Base-by-base conservation (phyloP, 2,329 filamentous ascomycete genomes). In the Graphiopsis chlorocephala region DNA sequence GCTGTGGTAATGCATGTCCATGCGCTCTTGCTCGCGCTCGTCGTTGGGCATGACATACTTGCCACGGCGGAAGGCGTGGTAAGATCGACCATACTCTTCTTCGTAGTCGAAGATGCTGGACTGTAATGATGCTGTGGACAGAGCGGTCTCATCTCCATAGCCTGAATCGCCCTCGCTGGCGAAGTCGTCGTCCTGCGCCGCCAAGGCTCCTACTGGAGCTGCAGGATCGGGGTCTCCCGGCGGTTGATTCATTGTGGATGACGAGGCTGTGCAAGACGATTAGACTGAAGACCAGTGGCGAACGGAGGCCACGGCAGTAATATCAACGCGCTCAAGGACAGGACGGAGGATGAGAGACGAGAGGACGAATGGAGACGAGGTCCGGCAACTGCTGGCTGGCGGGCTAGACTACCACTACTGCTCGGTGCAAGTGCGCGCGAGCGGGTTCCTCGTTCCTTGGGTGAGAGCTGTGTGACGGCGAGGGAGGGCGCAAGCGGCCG, bases 31-130 rank as follows among this genome's bases (percentile, higher is more conserved):
- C 52, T 72, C 69, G 20, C 57, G 20, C 31, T 72, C 68, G 58
- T 73, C 70, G 61, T 72, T 72, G 23, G 71, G 73, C 70, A 66
- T 76, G 64, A 68, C 59, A 57, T 73, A 73, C 26, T 68, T 64
- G 47, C 66, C 66, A 12, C 60, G 38, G 26, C 65, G 48, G 59
- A 69, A 71, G 25, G 66, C 65, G 58, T 72, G 70, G 52, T 72
- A 72, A 8, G 65, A 66, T 12, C 70, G 67, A 33, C 70, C 70
- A 47, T 70, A 62, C 48, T 72, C 69, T 50, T 67, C 64, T 29
- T 68, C 65, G 63, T 71, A 71, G 53, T 71, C 68, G 47, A 66
- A 66, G 11, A 71, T 65, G 53, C 69, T 71, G n/a, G 66, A 69
- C 7, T 47, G 57, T 6, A 69, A 25, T 3, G 68, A 69, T n/a